Evolutionary conservation across 2,329 filamentous ascomycete species (phyloP), one percentile per base, ranked within the genome.

Genomic region (Trichoderma sp.): DNA sequence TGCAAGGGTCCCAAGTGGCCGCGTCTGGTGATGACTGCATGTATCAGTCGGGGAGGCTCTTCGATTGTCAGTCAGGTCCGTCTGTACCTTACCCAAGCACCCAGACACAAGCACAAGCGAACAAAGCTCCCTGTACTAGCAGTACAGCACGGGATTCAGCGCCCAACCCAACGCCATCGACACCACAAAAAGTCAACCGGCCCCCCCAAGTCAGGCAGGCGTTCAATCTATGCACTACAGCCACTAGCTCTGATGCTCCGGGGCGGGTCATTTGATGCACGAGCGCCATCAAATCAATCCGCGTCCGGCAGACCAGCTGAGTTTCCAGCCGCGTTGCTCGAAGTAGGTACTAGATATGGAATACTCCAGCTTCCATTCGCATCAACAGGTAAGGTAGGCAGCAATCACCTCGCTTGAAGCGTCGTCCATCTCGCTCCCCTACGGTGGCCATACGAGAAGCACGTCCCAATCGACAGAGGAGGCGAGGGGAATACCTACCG

Each of bases 191-290:
- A 63, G 41, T 55, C 50, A 63, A 63, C 50, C 39, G 30, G 44
- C 26, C 50, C 26, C 26, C 59, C 59, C 59, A 28, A 51, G 58
- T 45, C 58, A 54, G 58, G 58, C 58, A 39, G 34, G 34, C 34
- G 44, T 52, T 34, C 41, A 30, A 54, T 62, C 59, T 54, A 62
- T 54, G 59, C 60, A 54, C 60, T 63, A 63, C 60, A 63, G 60
- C 26, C 50, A 47, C 60, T 63, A 63, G 60, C 50, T 54, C 50
- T 63, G 60, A 47, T 63, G 19, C 60, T 63, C 30, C n/a, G 41
- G 34, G 47, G 60, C 50, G 60, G 60, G 60, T 63, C 60, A 63
- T 30, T 63, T 63, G 60, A 63, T 55, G 50, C 60, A 63, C 30
- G 26, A 55, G 50, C 60, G 60, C 60, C 57, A 60, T 60, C 44